Percentiles rank a stretch among this genome's conserved stretches.
Evolutionary conservation across 371 early-diverging fungal genomes (phyloP).

Genomic region (Rhizomucor pusillus): DNA sequence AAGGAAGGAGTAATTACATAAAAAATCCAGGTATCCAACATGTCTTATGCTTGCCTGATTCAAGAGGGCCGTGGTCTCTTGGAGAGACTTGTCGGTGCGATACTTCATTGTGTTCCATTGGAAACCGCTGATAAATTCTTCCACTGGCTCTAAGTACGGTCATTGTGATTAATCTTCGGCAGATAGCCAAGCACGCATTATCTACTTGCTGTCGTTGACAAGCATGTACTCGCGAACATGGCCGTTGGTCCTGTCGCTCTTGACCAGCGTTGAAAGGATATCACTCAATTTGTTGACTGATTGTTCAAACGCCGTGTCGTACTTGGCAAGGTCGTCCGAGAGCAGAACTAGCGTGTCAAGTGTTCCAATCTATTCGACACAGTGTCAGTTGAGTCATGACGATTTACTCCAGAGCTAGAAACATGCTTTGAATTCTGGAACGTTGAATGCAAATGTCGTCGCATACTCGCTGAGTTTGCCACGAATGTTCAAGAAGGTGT

Average conservation of each 20-base stretch:
- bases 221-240: constrained; percentile 54
- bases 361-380: constrained; percentile 78
- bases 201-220: constrained; percentile 82
- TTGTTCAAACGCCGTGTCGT: constrained; percentile 75
- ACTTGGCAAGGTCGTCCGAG: constrained; percentile 90
- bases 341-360: constrained; percentile 87
- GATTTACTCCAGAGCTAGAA: not conserved
- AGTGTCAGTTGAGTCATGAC: not conserved
- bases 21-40: constrained; percentile 4
- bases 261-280: constrained; percentile 65
- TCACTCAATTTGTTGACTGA: constrained; percentile 81
- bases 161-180: not conserved
- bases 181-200: not conserved
- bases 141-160: constrained; percentile 63
- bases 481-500: constrained; percentile 42
- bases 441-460: constrained; percentile 29
- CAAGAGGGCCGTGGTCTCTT: constrained; percentile 79
- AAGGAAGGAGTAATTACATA: not conserved
- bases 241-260: constrained; percentile 18
- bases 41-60: constrained; percentile 30
- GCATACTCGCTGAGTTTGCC: constrained; percentile 43
- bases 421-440: constrained; percentile 59
- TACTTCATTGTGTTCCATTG: constrained; percentile 97
- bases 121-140: constrained; percentile 80
- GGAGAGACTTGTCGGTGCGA: constrained; percentile 86